Conservation (phyloP, 805 yeast species). For the Kodamaea jinghongensis region DNA sequence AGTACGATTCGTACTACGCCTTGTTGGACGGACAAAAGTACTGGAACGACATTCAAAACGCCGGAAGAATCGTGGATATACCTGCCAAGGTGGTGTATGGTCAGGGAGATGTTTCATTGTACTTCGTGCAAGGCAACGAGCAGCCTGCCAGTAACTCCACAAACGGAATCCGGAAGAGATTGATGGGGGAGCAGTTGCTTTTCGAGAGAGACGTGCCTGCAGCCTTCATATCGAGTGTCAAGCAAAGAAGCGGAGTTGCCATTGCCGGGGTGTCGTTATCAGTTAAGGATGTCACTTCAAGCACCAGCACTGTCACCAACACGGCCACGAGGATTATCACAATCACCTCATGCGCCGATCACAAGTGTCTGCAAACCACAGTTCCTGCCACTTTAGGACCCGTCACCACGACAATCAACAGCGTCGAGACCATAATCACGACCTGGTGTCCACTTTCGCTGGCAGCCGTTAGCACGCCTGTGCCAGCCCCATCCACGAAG, state of each 20-base stretch:
- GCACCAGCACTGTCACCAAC: too few species aligned
- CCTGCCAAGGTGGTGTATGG: constrained; percentile 32
- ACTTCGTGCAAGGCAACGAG: constrained; percentile 27
- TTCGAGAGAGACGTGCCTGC: constrained; percentile 30
- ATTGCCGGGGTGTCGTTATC: constrained; percentile 18
- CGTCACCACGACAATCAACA: constrained; percentile 33
- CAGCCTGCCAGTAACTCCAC: constrained; percentile 38
- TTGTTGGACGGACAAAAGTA: constrained; percentile 20
- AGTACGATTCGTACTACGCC: constrained; percentile 35
- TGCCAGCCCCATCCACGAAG: constrained; percentile 3
- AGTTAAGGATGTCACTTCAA: constrained; percentile 12
- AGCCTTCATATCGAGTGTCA: constrained; percentile 21
- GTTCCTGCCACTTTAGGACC: constrained; percentile 16
- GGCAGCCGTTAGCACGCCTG: background rate
- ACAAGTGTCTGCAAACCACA: constrained; percentile 22
- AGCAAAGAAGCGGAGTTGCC: constrained; percentile 25
- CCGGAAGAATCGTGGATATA: constrained; percentile 31
- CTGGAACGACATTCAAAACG: constrained; percentile 33
- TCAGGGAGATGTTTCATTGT: constrained; percentile 20
- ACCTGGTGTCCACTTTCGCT: constrained; percentile 32
- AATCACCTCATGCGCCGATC: constrained; percentile 36
- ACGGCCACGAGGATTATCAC: constrained; percentile 24
- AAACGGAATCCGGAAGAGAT: constrained; percentile 40
- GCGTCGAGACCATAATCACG: constrained; percentile 37
- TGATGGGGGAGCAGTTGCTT: constrained; percentile 20